Conservation (phyloP, 305 asterid genomes). For the Fraxinus paxiana region DNA sequence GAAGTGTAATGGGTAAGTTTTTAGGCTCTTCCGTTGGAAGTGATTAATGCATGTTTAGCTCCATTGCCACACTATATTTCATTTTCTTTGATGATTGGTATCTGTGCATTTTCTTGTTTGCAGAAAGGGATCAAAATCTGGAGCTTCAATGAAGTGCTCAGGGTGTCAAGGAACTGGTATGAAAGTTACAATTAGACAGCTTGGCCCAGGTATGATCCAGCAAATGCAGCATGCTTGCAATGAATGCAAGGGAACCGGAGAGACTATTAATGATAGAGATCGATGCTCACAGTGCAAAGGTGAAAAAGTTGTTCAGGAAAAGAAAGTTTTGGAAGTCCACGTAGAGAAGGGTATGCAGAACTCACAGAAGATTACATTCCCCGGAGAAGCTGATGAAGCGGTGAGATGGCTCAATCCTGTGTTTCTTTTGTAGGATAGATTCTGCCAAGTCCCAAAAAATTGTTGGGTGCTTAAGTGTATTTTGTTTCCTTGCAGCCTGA, state of each 20-base stretch:
- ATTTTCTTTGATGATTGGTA: not conserved
- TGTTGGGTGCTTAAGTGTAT: not conserved
- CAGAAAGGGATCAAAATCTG: conserved; percentile 62
- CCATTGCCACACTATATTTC: not conserved
- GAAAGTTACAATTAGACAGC: conserved; percentile 56
- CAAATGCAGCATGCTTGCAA: conserved; percentile 63
- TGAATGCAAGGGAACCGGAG: conserved; percentile 58
- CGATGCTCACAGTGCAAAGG: conserved; percentile 58
- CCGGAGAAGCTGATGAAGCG: conserved; percentile 63
- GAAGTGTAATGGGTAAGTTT: conserved; percentile 49
- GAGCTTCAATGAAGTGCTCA: conserved; percentile 45
- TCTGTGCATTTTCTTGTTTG: not conserved
- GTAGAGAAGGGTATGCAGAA: conserved; percentile 66
- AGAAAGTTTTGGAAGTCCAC: conserved; percentile 56
- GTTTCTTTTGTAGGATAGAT: not conserved
- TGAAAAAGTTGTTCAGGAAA: conserved; percentile 53
- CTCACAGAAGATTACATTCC: conserved; percentile 53
- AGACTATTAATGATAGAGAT: conserved; percentile 47
- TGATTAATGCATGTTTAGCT: not conserved
- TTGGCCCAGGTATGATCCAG: conserved; percentile 66
- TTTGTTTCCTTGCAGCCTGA: conserved; percentile 58
- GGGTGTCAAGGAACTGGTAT: conserved; percentile 58
- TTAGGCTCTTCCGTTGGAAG: not conserved
- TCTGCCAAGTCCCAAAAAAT: not conserved
- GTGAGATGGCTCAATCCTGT: conserved; percentile 25